phyloP scores from a whole-genome alignment of 345 rosid genomes.

The Garcia nutans region DNA sequence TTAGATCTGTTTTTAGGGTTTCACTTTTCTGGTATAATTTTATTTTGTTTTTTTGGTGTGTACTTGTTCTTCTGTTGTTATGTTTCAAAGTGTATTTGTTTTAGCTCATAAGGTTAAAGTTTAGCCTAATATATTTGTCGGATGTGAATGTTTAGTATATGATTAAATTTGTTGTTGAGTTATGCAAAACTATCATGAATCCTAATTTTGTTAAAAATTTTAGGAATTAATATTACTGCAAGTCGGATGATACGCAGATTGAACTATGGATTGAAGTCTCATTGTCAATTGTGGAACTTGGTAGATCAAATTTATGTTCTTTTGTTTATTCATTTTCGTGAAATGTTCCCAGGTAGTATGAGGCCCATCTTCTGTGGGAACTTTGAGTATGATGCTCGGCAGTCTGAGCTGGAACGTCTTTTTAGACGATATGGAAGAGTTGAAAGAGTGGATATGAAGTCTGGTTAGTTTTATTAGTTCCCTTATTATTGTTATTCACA shows the following conservation, averaged over 20 bases:
- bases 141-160: not conserved
- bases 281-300: too few species aligned
- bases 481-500: not conserved
- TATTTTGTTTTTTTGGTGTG: not conserved
- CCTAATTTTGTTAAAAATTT: too few species aligned
- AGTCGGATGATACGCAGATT: too few species aligned
- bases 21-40: not conserved
- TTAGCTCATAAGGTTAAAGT: not conserved
- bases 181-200: not conserved
- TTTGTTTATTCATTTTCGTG: not conserved
- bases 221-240: too few species aligned
- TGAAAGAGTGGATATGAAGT: constrained; percentile 90
- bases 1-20: constrained; percentile 16
- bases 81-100: not conserved
- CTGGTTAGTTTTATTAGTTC: constrained; percentile 52
- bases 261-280: too few species aligned
- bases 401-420: constrained; percentile 78
- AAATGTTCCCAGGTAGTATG: constrained; percentile 34
- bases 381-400: constrained; percentile 88
- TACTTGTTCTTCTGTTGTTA: not conserved
- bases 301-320: too few species aligned
- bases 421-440: constrained; percentile 83
- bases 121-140: not conserved
- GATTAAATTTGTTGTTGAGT: not conserved
- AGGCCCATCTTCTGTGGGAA: constrained; percentile 92